These are phyloP conservation scores for Leptodermis oblonga DNA, from an alignment of 257 asterid species.

Conservation along the genomic window DNA sequence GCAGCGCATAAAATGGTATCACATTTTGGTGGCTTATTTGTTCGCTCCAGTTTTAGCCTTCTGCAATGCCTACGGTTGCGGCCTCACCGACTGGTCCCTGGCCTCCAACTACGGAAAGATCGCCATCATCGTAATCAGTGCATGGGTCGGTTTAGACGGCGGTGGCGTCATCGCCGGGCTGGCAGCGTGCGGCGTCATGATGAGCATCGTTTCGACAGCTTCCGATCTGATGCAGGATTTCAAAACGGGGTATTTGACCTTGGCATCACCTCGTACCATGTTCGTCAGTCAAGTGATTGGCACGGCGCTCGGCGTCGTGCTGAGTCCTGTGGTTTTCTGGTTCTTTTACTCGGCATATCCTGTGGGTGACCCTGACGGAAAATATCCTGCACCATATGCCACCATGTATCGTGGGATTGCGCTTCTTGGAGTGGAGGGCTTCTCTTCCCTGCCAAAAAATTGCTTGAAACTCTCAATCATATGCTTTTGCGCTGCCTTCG, in stretches of 20 bases:
- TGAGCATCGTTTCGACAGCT: constrained; percentile 66
- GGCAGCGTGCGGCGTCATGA: constrained; percentile 63
- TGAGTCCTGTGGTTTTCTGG: constrained; percentile 58
- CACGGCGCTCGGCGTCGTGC: constrained; percentile 50
- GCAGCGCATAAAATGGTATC: constrained; percentile 52
- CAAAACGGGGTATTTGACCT: constrained; percentile 60
- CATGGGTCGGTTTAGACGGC: constrained; percentile 52
- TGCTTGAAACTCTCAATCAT: constrained; percentile 40
- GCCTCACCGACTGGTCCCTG: constrained; percentile 68
- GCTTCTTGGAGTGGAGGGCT: constrained; percentile 55
- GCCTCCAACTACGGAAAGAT: constrained; percentile 73
- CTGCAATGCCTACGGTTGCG: constrained; percentile 71
- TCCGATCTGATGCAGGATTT: constrained; percentile 68
- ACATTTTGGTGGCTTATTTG: constrained; percentile 35
- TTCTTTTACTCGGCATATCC: constrained; percentile 49
- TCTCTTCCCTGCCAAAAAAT: constrained; percentile 52
- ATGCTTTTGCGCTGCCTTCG: constrained; percentile 34
- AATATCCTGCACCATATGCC: constrained; percentile 54
- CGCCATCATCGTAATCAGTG: constrained; percentile 51
- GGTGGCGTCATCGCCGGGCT: constrained; percentile 73
- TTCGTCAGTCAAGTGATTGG: constrained; percentile 54
- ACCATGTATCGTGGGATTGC: constrained; percentile 53
- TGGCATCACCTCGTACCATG: constrained; percentile 65
- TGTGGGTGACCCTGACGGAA: constrained; percentile 42
- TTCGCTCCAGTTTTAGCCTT: constrained; percentile 61